These are phyloP conservation scores for Plasmopara viticola DNA, from an alignment of 352 stramenopile genomes.

Conservation along the genomic window DNA sequence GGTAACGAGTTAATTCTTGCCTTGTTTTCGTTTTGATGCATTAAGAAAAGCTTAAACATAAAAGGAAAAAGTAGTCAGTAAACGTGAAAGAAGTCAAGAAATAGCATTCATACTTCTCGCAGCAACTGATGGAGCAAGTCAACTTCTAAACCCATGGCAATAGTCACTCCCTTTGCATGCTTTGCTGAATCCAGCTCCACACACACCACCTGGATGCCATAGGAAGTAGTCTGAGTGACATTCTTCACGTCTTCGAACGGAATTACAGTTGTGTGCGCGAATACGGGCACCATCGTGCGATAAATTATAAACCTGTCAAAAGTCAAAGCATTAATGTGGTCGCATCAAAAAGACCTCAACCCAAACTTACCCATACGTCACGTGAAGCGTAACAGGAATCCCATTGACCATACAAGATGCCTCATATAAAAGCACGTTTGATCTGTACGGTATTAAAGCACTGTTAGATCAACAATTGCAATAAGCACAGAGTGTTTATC, in stretches of 20 bases:
- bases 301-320: conserved; percentile 51
- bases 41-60: conserved; percentile 39
- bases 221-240: conserved; percentile 48
- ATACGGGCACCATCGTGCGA: conserved; percentile 69
- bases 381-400: conserved; percentile 58
- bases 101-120: conserved; percentile 32
- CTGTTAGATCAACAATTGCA: too few relatives aligned
- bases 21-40: conserved; percentile 40
- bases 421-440: conserved; percentile 78
- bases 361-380: conserved; percentile 62
- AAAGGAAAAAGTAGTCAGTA: not conserved
- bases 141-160: conserved; percentile 71
- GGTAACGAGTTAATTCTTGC: conserved; percentile 11
- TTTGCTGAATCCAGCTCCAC: conserved; percentile 38
- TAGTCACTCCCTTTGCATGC: conserved; percentile 51
- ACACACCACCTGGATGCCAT: conserved; percentile 59
- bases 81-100: not conserved
- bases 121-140: conserved; percentile 71
- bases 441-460: conserved; percentile 17
- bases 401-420: conserved; percentile 69
- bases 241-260: conserved; percentile 51
- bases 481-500: not conserved
- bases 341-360: not conserved
- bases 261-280: conserved; percentile 57
- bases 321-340: conserved; percentile 1